A percentile compares a stretch with the other conserved stretches of the same genome.
phyloP scores from a whole-genome alignment of 129 eudicot species.

The Flaveria bidentis region DNA sequence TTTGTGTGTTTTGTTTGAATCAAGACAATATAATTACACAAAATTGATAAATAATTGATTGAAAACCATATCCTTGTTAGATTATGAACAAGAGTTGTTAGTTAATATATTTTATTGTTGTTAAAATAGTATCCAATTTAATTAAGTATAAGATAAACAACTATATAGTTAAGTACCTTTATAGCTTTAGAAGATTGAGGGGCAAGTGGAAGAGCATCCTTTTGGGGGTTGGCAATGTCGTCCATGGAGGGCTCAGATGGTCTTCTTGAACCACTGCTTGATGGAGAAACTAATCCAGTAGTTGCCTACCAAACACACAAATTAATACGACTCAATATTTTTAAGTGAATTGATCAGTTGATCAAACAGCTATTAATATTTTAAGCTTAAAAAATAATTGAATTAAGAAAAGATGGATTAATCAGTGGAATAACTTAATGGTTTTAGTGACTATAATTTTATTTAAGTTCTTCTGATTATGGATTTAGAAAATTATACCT shows the following conservation, averaged over 20 bases:
- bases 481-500: slow-evolving; percentile 37
- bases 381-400: neutral
- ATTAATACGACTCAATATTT: slow-evolving; percentile 10
- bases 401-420: neutral
- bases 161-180: slow-evolving; percentile 49
- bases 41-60: slow-evolving; percentile 6
- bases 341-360: slow-evolving; percentile 11
- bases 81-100: slow-evolving; percentile 22
- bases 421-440: neutral
- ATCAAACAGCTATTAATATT: neutral
- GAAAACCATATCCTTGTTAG: slow-evolving; percentile 31
- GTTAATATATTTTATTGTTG: slow-evolving; percentile 20
- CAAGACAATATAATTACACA: neutral
- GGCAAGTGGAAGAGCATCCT: slow-evolving; percentile 50
- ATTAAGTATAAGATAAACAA: neutral
- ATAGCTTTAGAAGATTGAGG: slow-evolving; percentile 68
- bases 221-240: slow-evolving; percentile 54
- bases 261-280: slow-evolving; percentile 74
- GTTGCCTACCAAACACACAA: slow-evolving; percentile 72
- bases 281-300: slow-evolving; percentile 73
- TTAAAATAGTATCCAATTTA: slow-evolving; percentile 7
- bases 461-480: slow-evolving; percentile 4
- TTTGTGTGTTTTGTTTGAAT: no score
- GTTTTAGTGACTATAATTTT: slow-evolving; percentile 5
- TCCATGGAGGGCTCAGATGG: slow-evolving; percentile 89